Base-by-base conservation (phyloP, 768 basidiomycete species). In the Lactarius hatsudake region DNA sequence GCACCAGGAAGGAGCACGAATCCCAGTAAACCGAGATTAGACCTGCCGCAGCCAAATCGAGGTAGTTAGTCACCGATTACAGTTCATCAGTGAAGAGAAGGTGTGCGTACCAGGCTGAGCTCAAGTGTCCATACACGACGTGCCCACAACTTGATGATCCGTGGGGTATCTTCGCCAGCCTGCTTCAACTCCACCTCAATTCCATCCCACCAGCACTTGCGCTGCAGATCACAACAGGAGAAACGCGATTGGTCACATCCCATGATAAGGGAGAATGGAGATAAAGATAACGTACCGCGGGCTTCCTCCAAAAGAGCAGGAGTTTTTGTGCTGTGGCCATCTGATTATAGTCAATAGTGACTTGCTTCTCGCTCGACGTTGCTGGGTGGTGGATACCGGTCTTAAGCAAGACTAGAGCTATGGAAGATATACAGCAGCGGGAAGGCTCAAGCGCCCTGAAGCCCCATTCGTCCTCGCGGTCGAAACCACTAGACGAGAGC, bases 191-290 rank as follows among this genome's bases (percentile, higher is more conserved):
- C 92, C 23, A 96, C 87, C 71, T 96, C 94, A 45, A 95, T 82
- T 13, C 96, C 96, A 72, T 99, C 97, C 97, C 97, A 99, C 97
- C 97, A 99, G 79, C 96, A 98, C 81, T 99, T 98, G 51, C 97
- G 84, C 96, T 98, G 71, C 17, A 38, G n/a, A 51, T 28, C 9
- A 58, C n/a, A 42, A 59, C 23, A 43, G n/a, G 8, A 26, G 57
- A 12, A n/a, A 62, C 34, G n/a, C 15, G 62, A 40, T 36, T 61
- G 43, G 32, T 42, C 57, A n/a, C 65, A 68, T 23, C 64, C 68
- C 59, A 69, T 53, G 53, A 68, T 54, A 32, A 59, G 59, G 60
- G 17, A 10, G 53, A 32, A 59, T 26, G 53, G n/a, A 64, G 18
- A 65, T 63, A 13, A 54, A 23, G 70, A 67, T 43, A 20, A 86